phyloP scores from a whole-genome alignment of 1,139 yeast species.

The Debaryomycetaceae sp. region DNA sequence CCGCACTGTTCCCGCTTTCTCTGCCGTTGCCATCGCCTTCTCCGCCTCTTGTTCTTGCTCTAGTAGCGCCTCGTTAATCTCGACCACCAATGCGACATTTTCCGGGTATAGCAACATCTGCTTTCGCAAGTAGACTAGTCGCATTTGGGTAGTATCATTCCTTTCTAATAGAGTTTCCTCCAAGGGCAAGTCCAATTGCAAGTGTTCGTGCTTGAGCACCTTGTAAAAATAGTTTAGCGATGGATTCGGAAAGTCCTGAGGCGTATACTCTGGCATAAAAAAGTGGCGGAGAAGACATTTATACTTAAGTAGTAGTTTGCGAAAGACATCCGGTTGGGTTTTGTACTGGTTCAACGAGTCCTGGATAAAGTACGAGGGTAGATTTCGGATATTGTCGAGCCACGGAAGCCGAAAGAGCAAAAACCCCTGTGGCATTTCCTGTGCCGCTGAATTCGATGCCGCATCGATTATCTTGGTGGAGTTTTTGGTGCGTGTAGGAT shows the following conservation, averaged over 20 bases:
- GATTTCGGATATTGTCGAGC: slow-evolving; percentile 48
- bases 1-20: too few species aligned
- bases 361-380: slow-evolving; percentile 20
- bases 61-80: slow-evolving; percentile 9
- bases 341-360: slow-evolving; percentile 3
- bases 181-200: slow-evolving; percentile 45
- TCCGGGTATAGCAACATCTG: slow-evolving; percentile 3
- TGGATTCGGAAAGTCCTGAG: slow-evolving; percentile 56
- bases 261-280: slow-evolving; percentile 38
- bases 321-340: slow-evolving; percentile 2
- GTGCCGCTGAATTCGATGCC: too few species aligned
- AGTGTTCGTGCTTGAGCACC: slow-evolving; percentile 51
- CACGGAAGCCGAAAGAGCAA: slow-evolving; percentile 51
- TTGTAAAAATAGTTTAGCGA: slow-evolving; percentile 55
- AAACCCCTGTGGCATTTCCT: slow-evolving; percentile 47
- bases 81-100: slow-evolving; percentile 5
- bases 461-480: slow-evolving; percentile 11
- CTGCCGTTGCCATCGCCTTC: not conserved
- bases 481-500: slow-evolving; percentile 35
- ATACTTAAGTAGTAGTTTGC: slow-evolving; percentile 10
- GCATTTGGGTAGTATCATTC: slow-evolving; percentile 10
- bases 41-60: slow-evolving; percentile 3
- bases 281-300: slow-evolving; percentile 28
- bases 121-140: slow-evolving; percentile 7
- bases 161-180: slow-evolving; percentile 12